phyloP scores from a whole-genome alignment of 148 eudicot genomes.

The Selenicereus undatus region DNA sequence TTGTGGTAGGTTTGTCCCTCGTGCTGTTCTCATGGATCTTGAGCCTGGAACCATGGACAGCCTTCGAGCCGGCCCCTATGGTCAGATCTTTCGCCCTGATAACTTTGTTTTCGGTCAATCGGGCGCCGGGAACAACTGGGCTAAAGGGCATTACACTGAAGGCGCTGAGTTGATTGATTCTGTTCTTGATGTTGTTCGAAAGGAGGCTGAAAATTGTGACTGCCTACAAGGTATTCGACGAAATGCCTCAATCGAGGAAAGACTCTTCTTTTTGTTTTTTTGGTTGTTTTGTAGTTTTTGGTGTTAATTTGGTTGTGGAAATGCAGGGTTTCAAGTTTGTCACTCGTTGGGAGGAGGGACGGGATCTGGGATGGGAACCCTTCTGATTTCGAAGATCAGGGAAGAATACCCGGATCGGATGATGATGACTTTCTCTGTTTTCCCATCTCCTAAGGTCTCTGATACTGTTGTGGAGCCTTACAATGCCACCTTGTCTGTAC shows the following conservation, averaged over 20 bases:
- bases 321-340: conserved; percentile 70
- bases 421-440: conserved; percentile 78
- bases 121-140: conserved; percentile 79
- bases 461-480: conserved; percentile 78
- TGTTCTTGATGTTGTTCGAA: conserved; percentile 68
- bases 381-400: conserved; percentile 65
- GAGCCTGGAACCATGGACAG: conserved; percentile 82
- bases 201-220: conserved; percentile 67
- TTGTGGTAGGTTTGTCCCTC: conserved; percentile 57
- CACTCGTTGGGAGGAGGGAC: conserved; percentile 76
- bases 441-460: conserved; percentile 74
- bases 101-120: conserved; percentile 73
- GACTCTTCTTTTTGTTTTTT: background rate
- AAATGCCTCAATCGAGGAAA: background rate
- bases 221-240: conserved; percentile 55
- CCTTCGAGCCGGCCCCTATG: conserved; percentile 53
- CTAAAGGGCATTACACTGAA: conserved; percentile 74
- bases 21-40: conserved; percentile 74
- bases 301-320: background rate
- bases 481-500: conserved; percentile 69
- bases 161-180: conserved; percentile 77
- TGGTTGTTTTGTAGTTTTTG: background rate
- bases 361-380: conserved; percentile 78
- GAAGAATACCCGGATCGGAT: conserved; percentile 77
- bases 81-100: conserved; percentile 70